Evolutionary conservation across 2,329 filamentous ascomycete genomes (phyloP).

Genomic region (Hymenoscyphus scutula): DNA sequence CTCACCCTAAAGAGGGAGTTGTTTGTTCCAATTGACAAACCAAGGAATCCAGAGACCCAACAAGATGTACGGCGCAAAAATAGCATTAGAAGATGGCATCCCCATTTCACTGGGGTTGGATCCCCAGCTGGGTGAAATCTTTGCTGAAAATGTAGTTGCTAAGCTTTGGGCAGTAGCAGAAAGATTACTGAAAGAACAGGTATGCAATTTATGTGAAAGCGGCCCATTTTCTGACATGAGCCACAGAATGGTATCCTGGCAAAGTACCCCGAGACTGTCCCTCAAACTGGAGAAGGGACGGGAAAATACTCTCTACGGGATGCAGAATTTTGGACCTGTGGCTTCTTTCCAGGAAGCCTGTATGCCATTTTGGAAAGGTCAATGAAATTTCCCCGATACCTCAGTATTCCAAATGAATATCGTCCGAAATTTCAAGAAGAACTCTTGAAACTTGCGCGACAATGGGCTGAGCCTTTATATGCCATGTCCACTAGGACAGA

Average conservation of each 20-base stretch:
- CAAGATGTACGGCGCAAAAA: not conserved
- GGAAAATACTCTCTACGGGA: not conserved
- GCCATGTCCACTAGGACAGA: slow-evolving; percentile 44
- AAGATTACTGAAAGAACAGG: slow-evolving; percentile 17
- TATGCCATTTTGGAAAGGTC: slow-evolving; percentile 39
- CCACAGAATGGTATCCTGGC: not conserved
- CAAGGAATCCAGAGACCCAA: not conserved
- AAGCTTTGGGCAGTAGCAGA: slow-evolving; percentile 26
- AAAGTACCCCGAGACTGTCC: not conserved
- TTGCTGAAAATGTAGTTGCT: slow-evolving; percentile 24
- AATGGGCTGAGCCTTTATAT: slow-evolving; percentile 40
- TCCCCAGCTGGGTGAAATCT: slow-evolving; percentile 18
- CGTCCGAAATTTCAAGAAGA: not conserved
- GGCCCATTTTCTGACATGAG: not conserved
- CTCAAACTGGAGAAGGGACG: not conserved
- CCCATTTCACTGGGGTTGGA: not conserved
- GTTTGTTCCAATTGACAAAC: too few relatives aligned
- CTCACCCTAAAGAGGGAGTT: too few relatives aligned
- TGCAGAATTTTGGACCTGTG: slow-evolving; percentile 43
- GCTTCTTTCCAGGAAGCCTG: slow-evolving; percentile 42
- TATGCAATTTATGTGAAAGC: not conserved
- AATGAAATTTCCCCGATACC: slow-evolving; percentile 32
- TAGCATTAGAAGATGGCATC: not conserved
- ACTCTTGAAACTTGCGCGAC: slow-evolving; percentile 25
- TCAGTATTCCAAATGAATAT: not conserved